Evolutionary conservation across 2,329 filamentous ascomycete species (phyloP).

Genomic region (Paramyrothecium roridum): DNA sequence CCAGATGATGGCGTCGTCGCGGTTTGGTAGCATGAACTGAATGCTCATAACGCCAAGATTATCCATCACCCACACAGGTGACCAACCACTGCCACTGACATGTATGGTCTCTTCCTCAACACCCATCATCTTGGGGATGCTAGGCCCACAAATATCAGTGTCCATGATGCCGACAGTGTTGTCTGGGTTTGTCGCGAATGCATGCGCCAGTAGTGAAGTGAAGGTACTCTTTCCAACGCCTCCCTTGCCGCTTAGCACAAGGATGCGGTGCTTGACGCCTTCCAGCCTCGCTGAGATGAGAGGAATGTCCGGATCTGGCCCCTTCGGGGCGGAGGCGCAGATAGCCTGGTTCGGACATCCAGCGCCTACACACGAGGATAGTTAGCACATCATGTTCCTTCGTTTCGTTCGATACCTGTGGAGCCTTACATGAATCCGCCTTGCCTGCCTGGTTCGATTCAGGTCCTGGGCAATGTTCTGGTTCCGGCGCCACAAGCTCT

Average conservation of each 20-base stretch:
- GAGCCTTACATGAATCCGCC: slow-evolving; percentile 66
- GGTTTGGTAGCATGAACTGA: slow-evolving; percentile 94
- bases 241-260: slow-evolving; percentile 91
- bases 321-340: slow-evolving; percentile 91
- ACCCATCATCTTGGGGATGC: slow-evolving; percentile 98
- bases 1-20: slow-evolving; percentile 97
- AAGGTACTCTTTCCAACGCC: slow-evolving; percentile 97
- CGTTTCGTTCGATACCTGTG: not conserved
- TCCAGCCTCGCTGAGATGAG: slow-evolving; percentile 80
- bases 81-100: slow-evolving; percentile 84
- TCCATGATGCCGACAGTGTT: slow-evolving; percentile 93
- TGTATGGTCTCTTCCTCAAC: slow-evolving; percentile 93
- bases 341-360: slow-evolving; percentile 96
- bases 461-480: slow-evolving; percentile 93
- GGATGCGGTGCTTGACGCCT: slow-evolving; percentile 83
- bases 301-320: slow-evolving; percentile 90
- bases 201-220: slow-evolving; percentile 81
- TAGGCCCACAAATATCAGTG: slow-evolving; percentile 94
- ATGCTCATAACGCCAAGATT: slow-evolving; percentile 96
- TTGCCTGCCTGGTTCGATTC: slow-evolving; percentile 69
- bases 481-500: slow-evolving; percentile 87
- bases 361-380: slow-evolving; percentile 34
- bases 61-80: slow-evolving; percentile 91
- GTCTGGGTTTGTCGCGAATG: slow-evolving; percentile 77
- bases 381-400: not conserved